Conservation (phyloP, 2,329 filamentous ascomycete species). For the Calonectria crousiana region DNA sequence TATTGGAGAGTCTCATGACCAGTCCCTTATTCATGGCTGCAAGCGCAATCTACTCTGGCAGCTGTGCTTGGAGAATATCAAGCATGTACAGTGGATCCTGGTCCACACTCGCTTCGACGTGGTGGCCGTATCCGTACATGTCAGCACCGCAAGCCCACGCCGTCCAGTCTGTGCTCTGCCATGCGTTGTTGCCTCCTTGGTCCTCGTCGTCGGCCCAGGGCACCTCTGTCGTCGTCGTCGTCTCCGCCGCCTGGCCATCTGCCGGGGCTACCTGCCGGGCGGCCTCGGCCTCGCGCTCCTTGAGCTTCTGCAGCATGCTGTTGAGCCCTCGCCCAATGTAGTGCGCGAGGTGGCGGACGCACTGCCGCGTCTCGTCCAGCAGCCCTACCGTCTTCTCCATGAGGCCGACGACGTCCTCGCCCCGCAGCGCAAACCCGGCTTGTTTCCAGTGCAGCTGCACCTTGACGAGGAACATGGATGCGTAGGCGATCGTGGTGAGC, state of each 20-base stretch:
- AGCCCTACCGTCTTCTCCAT: slow-evolving; percentile 43
- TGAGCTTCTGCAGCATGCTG: slow-evolving; percentile 47
- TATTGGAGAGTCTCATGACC: background rate
- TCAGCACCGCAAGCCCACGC: background rate
- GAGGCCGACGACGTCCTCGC: slow-evolving; percentile 46
- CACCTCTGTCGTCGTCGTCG: background rate
- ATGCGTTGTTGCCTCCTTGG: background rate
- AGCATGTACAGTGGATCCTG: slow-evolving; percentile 19
- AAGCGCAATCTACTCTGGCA: slow-evolving; percentile 5
- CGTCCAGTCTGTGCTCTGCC: slow-evolving; percentile 17
- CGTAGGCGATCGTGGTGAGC: slow-evolving; percentile 49
- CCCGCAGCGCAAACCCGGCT: slow-evolving; percentile 43
- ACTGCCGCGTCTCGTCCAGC: slow-evolving; percentile 41
- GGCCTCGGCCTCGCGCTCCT: slow-evolving; percentile 27
- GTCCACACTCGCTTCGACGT: slow-evolving; percentile 1
- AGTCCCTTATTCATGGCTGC: background rate
- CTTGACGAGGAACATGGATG: slow-evolving; percentile 49
- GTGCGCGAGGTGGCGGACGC: slow-evolving; percentile 45
- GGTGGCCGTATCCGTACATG: background rate
- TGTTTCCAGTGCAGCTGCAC: slow-evolving; percentile 46
- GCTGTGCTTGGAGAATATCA: slow-evolving; percentile 11
- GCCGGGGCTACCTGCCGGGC: slow-evolving; percentile 14
- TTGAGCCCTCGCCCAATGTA: slow-evolving; percentile 46
- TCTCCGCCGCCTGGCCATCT: background rate
- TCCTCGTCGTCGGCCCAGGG: background rate